phyloP scores from a whole-genome alignment of 2,329 filamentous ascomycete genomes.

The Xylaria digitata region DNA sequence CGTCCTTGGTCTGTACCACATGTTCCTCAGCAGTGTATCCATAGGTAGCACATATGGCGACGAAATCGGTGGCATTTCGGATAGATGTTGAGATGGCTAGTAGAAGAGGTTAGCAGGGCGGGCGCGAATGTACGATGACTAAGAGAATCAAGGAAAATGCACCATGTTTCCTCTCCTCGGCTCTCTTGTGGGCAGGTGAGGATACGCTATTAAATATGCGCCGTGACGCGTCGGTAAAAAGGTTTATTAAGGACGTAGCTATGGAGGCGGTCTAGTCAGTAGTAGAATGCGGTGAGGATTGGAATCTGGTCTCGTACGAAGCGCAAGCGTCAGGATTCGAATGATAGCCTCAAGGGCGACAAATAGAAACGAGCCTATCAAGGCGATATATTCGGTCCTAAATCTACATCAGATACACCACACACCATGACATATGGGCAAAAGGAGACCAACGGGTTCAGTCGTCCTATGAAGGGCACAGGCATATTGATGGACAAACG shows the following conservation, averaged over 20 bases:
- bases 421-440: neutral
- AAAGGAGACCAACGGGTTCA: constrained; percentile 52
- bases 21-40: constrained; percentile 97
- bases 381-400: constrained; percentile 87
- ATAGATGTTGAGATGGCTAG: constrained; percentile 78
- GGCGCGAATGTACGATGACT: constrained; percentile 57
- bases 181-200: constrained; percentile 74
- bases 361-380: constrained; percentile 84
- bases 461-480: constrained; percentile 56
- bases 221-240: constrained; percentile 86
- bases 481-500: constrained; percentile 49
- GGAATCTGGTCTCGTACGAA: constrained; percentile 69
- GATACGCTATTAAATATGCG: constrained; percentile 83
- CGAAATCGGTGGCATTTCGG: constrained; percentile 88
- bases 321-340: constrained; percentile 84
- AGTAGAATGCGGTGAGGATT: constrained; percentile 19
- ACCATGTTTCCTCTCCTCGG: constrained; percentile 75
- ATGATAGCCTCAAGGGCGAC: constrained; percentile 85
- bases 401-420: constrained; percentile 29
- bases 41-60: constrained; percentile 90
- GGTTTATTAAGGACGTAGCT: constrained; percentile 82
- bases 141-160: constrained; percentile 41
- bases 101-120: constrained; percentile 65
- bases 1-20: constrained; percentile 92
- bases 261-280: constrained; percentile 52